Evolutionary conservation across 441 rosid genomes (phyloP), one percentile per base, ranked within the genome.

Genomic region (Erodium moschatum): DNA sequence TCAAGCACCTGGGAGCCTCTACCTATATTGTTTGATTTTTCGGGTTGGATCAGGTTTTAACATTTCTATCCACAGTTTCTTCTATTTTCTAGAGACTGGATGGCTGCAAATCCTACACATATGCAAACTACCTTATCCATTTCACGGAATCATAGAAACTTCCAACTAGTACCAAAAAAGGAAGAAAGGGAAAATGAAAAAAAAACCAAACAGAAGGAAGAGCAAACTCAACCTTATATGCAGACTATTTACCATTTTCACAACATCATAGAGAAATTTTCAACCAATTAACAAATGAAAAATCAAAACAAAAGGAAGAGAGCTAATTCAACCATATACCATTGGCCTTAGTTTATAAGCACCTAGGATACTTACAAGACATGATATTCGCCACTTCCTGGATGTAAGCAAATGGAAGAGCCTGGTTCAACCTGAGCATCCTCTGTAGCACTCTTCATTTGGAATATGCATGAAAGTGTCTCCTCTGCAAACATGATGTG

Each of bases 371-470:
- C 96, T 87, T 82, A 94, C 97, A 91, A 94, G 72, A 87, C 86
- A 81, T 94, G 96, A 81, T 85, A 87, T 66, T 90, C 97, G 44
- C 97, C 96, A 78, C 83, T 81, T 78, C 92, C 96, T 11, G 97
- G 82, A 68, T 76, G 90, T 81, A 94, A 87, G 77, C 89, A 89
- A 78, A 87, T 77, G 27, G 87, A 77, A 21, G 89, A 85, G 67
- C 78, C 81, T 68, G 83, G 81, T 76, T 86, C 89, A 64, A 69
- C 78, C 76, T 85, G 82, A 65, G 77, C 64, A 69, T 80, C 95
- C 81, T 93, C 93, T 70, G 78, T 33, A 71, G 87, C 73, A 73
- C 96, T 94, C 81, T 88, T 89, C 70, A 94, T 80, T 75, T 88
- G 90, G 77, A 89, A 87, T 69, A 85, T 81, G 85, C 98, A 94